These are phyloP conservation scores for Violaceomyces palustris DNA, from an alignment of 1,284 basidiomycete species.

Conservation along the genomic window DNA sequence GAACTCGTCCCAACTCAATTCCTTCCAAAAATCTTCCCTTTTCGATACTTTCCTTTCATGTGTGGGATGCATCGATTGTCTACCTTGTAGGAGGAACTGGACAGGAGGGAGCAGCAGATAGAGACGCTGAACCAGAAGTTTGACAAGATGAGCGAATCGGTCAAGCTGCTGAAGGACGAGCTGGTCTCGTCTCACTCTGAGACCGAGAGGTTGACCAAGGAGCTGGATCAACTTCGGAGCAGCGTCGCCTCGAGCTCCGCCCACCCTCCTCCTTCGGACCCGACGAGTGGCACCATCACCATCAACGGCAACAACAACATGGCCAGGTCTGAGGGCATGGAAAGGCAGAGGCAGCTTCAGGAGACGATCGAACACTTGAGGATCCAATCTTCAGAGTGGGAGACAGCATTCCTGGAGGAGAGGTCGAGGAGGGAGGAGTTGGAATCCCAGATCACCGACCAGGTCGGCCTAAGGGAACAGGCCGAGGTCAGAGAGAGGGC, in stretches of 20 bases:
- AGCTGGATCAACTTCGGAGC: conserved; percentile 23
- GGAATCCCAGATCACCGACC: conserved; percentile 64
- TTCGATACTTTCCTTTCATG: too few relatives aligned
- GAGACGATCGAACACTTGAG: conserved; percentile 32
- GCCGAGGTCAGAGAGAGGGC: conserved; percentile 47
- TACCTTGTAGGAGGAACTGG: conserved; percentile 41
- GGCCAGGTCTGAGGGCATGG: too few relatives aligned
- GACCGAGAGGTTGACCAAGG: conserved; percentile 15
- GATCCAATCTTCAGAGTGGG: conserved; percentile 29
- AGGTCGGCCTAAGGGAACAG: conserved; percentile 49
- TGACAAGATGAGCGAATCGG: neutral
- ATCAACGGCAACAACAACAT: too few relatives aligned
- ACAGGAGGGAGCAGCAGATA: conserved; percentile 46
- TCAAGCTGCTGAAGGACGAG: conserved; percentile 17
- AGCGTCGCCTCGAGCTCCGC: neutral
- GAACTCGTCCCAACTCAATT: too few relatives aligned
- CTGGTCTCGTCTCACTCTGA: conserved; percentile 29
- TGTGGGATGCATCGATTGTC: too few relatives aligned
- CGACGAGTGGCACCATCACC: neutral
- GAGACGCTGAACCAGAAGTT: conserved; percentile 26
- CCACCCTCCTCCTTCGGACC: neutral
- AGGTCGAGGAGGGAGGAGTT: conserved; percentile 52
- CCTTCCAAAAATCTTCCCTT: too few relatives aligned
- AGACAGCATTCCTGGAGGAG: conserved; percentile 25
- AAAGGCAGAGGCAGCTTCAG: conserved; percentile 23